Evolutionary conservation across 139 green algal genomes (phyloP), one percentile per base, ranked within the genome.

Genomic region (Volvox africanus): DNA sequence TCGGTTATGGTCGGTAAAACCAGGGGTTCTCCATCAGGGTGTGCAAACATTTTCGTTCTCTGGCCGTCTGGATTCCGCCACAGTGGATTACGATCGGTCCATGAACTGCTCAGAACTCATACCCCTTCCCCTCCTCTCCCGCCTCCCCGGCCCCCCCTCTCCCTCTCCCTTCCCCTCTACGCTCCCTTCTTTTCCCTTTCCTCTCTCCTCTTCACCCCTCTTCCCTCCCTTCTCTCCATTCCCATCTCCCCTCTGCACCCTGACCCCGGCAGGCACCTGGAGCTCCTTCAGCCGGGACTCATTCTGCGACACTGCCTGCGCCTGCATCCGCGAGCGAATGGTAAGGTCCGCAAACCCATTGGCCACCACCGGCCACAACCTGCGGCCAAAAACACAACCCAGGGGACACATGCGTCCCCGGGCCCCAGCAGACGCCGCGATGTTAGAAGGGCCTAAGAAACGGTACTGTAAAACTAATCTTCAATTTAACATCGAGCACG

Each of bases 281-380:
- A 94, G 92, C 68, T 84, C 84, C 80, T 80, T 82, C 32, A 94
- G 88, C 21, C 92, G 67, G 0, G 32, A 32, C 33, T 65, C 78
- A 91, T 96, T 96, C 69, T 95, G 92, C 20, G 89, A 80, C 37
- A 94, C 30, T 0, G 90, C 90, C 1, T 78, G 30, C 32, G 92
- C 92, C 92, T 97, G 91, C 91, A 78, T 65, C 35, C 90, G 86
- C 1, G 90, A 92, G 32, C 96, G 93, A 17, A 84, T 90, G 30
- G 96, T 75, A 50, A 98, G 92, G 91, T 97, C 96, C 21, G 91
- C 93, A 88, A 97, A 97, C 28, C 96, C 96, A 35, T 90, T 67
- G 0, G 95, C 96, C 22, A 86, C 88, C 61, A 98, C 96, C 6
- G 96, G 96, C 96, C 96, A 98, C 80, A 98, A 83, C 87, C 93